phyloP scores from a whole-genome alignment of 2,329 filamentous ascomycete genomes.

The Penicillium hordei region DNA sequence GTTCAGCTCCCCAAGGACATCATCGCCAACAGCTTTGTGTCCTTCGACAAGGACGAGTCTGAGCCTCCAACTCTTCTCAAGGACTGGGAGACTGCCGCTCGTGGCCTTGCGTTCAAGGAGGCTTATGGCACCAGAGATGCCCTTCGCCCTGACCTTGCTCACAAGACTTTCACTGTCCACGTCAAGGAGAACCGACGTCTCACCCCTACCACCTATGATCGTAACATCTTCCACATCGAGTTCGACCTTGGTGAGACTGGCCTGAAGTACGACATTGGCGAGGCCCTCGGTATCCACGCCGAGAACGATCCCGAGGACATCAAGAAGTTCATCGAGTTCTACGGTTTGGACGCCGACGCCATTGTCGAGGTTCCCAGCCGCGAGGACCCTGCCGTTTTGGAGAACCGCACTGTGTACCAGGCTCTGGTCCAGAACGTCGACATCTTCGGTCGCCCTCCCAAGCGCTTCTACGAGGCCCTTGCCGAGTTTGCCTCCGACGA shows the following conservation, averaged over 20 bases:
- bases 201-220: constrained; percentile 84
- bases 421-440: constrained; percentile 89
- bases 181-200: constrained; percentile 95
- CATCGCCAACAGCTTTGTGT: constrained; percentile 76
- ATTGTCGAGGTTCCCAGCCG: constrained; percentile 89
- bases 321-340: constrained; percentile 81
- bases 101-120: constrained; percentile 90
- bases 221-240: constrained; percentile 99
- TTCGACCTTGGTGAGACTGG: constrained; percentile 92
- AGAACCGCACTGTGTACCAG: constrained; percentile 91
- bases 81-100: constrained; percentile 81
- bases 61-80: constrained; percentile 67
- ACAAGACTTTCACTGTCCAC: constrained; percentile 82
- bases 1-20: constrained; percentile 61
- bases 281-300: constrained; percentile 93
- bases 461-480: constrained; percentile 94
- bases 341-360: constrained; percentile 77
- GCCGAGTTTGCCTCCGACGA: constrained; percentile 82
- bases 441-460: constrained; percentile 93
- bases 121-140: constrained; percentile 72
- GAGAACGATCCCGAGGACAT: constrained; percentile 84
- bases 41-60: constrained; percentile 72
- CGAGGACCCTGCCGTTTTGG: constrained; percentile 70
- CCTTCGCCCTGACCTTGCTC: constrained; percentile 80
- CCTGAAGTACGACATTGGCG: constrained; percentile 93